phyloP scores from a whole-genome alignment of 495 filamentous ascomycete species.

The Xylaria palmicola region DNA sequence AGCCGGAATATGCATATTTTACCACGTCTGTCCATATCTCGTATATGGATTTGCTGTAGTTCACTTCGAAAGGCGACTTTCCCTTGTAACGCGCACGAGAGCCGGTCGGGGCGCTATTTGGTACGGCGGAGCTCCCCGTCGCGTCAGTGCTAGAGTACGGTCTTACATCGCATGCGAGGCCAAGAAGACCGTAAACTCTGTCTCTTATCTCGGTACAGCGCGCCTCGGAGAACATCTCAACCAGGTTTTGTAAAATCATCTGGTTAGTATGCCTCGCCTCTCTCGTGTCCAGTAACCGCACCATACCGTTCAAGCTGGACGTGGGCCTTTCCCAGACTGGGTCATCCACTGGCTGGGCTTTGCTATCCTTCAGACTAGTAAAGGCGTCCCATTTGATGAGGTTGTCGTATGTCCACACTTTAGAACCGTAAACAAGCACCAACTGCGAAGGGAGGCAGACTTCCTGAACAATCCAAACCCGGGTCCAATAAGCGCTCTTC shows the following conservation, averaged over 20 bases:
- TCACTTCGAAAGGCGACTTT: too few species aligned
- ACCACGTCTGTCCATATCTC: not conserved
- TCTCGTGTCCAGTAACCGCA: not conserved
- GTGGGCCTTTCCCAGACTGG: not conserved
- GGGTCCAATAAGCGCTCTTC: not conserved
- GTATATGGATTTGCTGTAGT: not conserved
- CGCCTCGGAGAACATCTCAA: not conserved
- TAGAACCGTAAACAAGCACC: not conserved
- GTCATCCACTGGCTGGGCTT: not conserved
- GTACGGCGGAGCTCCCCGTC: not conserved
- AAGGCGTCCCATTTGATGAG: not conserved
- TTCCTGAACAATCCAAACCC: not conserved
- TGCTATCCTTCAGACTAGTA: too few species aligned
- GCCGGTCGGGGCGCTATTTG: not conserved
- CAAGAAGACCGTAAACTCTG: not conserved
- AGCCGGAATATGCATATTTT: too few species aligned
- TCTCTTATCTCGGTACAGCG: not conserved
- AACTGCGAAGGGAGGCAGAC: not conserved
- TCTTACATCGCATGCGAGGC: not conserved
- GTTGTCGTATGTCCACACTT: not conserved
- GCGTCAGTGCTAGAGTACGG: not conserved
- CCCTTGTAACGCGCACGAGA: not conserved
- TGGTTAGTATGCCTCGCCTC: not conserved
- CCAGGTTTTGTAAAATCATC: not conserved
- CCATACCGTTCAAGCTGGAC: not conserved